These are phyloP conservation scores for Russula griseocarnosa DNA, from an alignment of 768 basidiomycete species.

Conservation along the genomic window DNA sequence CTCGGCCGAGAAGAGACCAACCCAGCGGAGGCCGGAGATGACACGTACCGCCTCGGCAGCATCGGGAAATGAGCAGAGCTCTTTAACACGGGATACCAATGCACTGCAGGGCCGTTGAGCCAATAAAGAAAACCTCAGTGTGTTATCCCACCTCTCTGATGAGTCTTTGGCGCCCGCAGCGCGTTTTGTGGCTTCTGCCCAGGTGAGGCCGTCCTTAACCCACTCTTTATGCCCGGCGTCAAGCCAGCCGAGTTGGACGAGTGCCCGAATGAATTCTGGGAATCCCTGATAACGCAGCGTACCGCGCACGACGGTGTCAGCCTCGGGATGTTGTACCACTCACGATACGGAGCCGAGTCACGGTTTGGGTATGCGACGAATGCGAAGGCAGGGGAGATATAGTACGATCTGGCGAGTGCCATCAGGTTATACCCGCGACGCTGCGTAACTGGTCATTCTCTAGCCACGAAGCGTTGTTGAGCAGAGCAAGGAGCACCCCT, in stretches of 20 bases:
- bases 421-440: slow-evolving; percentile 78
- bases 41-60: slow-evolving; percentile 70
- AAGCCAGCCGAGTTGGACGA: slow-evolving; percentile 87
- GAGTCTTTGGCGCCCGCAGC: slow-evolving; percentile 64
- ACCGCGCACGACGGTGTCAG: slow-evolving; percentile 87
- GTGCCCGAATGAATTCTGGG: slow-evolving; percentile 86
- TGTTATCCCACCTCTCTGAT: slow-evolving; percentile 57
- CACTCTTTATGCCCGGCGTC: slow-evolving; percentile 72
- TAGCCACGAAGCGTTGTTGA: slow-evolving; percentile 84
- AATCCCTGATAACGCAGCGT: slow-evolving; percentile 95
- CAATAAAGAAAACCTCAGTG: background rate
- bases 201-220: slow-evolving; percentile 69
- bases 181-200: slow-evolving; percentile 79
- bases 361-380: slow-evolving; percentile 98
- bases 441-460: slow-evolving; percentile 58
- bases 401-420: slow-evolving; percentile 88
- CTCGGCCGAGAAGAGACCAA: slow-evolving; percentile 82
- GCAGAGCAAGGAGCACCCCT: slow-evolving; percentile 89
- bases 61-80: slow-evolving; percentile 68
- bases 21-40: slow-evolving; percentile 87
- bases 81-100: slow-evolving; percentile 68
- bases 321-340: slow-evolving; percentile 92
- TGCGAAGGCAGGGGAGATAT: slow-evolving; percentile 90
- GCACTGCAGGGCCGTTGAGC: slow-evolving; percentile 42
- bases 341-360: slow-evolving; percentile 84